Conservation (phyloP, 2,329 filamentous ascomycete genomes). For the Colletotrichum sp. region DNA sequence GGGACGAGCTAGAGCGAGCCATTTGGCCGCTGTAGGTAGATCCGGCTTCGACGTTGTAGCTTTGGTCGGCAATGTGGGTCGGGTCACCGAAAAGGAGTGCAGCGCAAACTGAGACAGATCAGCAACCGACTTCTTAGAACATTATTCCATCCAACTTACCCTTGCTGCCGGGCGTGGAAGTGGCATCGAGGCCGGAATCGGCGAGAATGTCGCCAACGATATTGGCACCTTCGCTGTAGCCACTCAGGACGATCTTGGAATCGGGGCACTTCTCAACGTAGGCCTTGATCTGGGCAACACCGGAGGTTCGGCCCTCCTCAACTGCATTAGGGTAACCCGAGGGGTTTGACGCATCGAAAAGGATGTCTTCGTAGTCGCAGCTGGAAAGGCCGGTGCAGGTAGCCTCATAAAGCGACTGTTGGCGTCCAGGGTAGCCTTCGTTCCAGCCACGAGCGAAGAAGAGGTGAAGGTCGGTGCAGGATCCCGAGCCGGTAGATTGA, state of each 20-base stretch:
- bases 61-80: slow-evolving; percentile 36
- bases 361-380: slow-evolving; percentile 37
- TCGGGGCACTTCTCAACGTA: slow-evolving; percentile 44
- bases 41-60: slow-evolving; percentile 36
- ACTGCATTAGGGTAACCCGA: slow-evolving; percentile 40
- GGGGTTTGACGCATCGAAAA: slow-evolving; percentile 31
- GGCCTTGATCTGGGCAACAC: slow-evolving; percentile 39
- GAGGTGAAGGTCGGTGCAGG: slow-evolving; percentile 32
- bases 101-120: slow-evolving; percentile 30
- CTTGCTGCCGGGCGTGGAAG: slow-evolving; percentile 32
- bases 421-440: slow-evolving; percentile 33
- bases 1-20: slow-evolving; percentile 6
- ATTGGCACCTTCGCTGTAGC: slow-evolving; percentile 46
- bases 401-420: slow-evolving; percentile 29
- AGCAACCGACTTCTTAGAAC: not conserved
- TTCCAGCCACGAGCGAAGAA: slow-evolving; percentile 33
- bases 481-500: slow-evolving; percentile 10
- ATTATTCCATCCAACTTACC: slow-evolving; percentile 29
- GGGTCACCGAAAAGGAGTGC: slow-evolving; percentile 38
- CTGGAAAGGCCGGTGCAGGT: slow-evolving; percentile 30
- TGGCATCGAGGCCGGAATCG: slow-evolving; percentile 29
- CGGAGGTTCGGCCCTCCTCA: slow-evolving; percentile 38
- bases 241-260: slow-evolving; percentile 43
- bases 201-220: slow-evolving; percentile 40
- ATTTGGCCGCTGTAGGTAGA: slow-evolving; percentile 12